Percentiles rank a stretch among this genome's conserved stretches.
Conservation (phyloP, 129 eudicot genomes). For the Centella asiatica region DNA sequence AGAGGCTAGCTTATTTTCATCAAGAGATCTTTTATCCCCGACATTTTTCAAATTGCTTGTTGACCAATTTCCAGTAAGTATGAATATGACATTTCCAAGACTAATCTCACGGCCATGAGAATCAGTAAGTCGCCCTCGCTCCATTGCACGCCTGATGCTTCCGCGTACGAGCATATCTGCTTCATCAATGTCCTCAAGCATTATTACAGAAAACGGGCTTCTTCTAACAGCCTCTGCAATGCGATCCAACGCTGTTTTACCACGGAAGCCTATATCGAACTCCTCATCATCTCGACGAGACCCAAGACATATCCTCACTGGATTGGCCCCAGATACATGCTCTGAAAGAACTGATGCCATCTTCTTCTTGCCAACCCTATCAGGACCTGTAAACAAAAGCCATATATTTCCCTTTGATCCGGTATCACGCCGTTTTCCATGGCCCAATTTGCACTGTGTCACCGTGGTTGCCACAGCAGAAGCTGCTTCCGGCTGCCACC, state of each 20-base stretch:
- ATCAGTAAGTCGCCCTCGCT: slow-evolving; percentile 71
- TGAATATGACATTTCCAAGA: slow-evolving; percentile 75
- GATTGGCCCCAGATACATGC: slow-evolving; percentile 53
- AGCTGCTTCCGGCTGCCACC: slow-evolving; percentile 99
- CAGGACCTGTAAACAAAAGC: slow-evolving; percentile 87
- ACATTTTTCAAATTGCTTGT: slow-evolving; percentile 14
- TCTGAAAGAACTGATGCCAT: slow-evolving; percentile 81
- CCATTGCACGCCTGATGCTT: slow-evolving; percentile 74
- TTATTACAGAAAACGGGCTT: slow-evolving; percentile 72
- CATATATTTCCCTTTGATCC: slow-evolving; percentile 46
- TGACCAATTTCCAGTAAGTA: slow-evolving; percentile 81
- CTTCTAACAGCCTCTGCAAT: slow-evolving; percentile 75
- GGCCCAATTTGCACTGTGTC: slow-evolving; percentile 49
- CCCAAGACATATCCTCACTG: slow-evolving; percentile 60
- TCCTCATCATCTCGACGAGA: slow-evolving; percentile 52
- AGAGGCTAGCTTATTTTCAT: slow-evolving; percentile 51
- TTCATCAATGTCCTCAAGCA: slow-evolving; percentile 79
- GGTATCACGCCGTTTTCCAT: slow-evolving; percentile 38
- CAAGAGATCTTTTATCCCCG: slow-evolving; percentile 24
- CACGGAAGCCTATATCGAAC: slow-evolving; percentile 54
- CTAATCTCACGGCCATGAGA: slow-evolving; percentile 87
- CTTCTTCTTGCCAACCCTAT: slow-evolving; percentile 71
- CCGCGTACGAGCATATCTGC: slow-evolving; percentile 77
- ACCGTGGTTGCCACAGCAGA: slow-evolving; percentile 56
- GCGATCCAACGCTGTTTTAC: slow-evolving; percentile 71